Base-by-base conservation (phyloP, 2,329 filamentous ascomycete species). In the Zelopaecilomyces penicillatus region DNA sequence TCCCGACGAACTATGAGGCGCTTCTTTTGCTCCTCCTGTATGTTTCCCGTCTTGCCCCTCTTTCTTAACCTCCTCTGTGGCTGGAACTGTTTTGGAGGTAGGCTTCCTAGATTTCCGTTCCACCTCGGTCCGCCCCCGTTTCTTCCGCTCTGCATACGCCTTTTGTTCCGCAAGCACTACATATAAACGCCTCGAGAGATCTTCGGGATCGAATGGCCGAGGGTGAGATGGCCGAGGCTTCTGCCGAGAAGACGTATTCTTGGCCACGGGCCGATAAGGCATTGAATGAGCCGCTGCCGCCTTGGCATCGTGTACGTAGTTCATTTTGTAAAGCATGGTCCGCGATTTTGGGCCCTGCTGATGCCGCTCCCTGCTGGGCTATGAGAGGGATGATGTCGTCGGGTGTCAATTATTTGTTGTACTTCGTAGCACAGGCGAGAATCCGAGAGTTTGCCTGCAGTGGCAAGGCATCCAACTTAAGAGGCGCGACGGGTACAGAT, bases 171-270 rank as follows among this genome's bases (percentile, higher is more conserved):
- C 67, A 10, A 76, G 61, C 12, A 81, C 71, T 8, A 68, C 50
- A 40, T 67, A 65, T 27, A 82, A 65, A 12, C 76, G 71, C 30
- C 71, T 67, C 8, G 69, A 67, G 29, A 82, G 60, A 44, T 82
- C 77, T 29, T 74, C 68, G 0, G 78, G 66, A 48, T 82, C 76
- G 38, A 81, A 60, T 2, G 65, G 59, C 30, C 59, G 52, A 8
- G 63, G 56, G 1, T 54, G 52, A 27, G 56, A 51, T 9, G 54
- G 47, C 35, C 47, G 49, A 27, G 48, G 45, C 19, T 50, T 52
- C 1, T 41, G 45, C 9, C 31, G 34, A 11, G 47, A 44, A 6
- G 43, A 12, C 10, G 32, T n/a, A 8, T 49, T 40, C 35, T 46
- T 59, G 9, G 45, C 30, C 32, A 30, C 29, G 27, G 12, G 41